phyloP scores from a whole-genome alignment of 805 yeast species.

The Ogataea paraovalis region DNA sequence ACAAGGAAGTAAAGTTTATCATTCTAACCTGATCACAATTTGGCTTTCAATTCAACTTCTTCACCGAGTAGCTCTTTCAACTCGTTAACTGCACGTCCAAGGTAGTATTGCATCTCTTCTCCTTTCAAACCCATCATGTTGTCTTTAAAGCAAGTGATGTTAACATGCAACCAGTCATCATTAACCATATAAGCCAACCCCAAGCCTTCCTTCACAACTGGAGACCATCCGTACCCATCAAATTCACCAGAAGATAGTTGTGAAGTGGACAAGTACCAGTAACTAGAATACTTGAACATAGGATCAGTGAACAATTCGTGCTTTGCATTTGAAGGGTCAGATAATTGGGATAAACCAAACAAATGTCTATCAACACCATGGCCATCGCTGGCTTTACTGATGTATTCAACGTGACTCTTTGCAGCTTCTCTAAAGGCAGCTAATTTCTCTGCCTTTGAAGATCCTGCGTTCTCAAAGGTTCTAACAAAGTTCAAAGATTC shows the following conservation, averaged over 20 bases:
- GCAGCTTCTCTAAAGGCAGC: conserved; percentile 68
- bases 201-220: conserved; percentile 89
- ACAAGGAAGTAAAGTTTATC: background rate
- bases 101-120: conserved; percentile 57
- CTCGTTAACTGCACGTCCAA: conserved; percentile 78
- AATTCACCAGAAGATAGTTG: conserved; percentile 82
- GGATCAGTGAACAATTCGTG: conserved; percentile 77
- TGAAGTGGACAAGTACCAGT: conserved; percentile 87
- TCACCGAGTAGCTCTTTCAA: conserved; percentile 55
- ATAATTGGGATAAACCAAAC: conserved; percentile 74
- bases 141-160: conserved; percentile 70
- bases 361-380: conserved; percentile 91
- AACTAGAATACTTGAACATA: conserved; percentile 65
- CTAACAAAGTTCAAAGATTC: conserved; percentile 69
- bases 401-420: conserved; percentile 67
- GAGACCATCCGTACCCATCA: conserved; percentile 95
- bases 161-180: conserved; percentile 79
- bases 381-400: conserved; percentile 77
- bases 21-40: background rate
- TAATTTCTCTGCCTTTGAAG: conserved; percentile 53
- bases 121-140: conserved; percentile 54
- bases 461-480: conserved; percentile 60
- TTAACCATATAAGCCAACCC: conserved; percentile 94
- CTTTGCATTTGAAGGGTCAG: conserved; percentile 47
- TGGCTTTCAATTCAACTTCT: conserved; percentile 1